Conservation (phyloP, 2,329 filamentous ascomycete species). For the Epicoccum sorghinum region DNA sequence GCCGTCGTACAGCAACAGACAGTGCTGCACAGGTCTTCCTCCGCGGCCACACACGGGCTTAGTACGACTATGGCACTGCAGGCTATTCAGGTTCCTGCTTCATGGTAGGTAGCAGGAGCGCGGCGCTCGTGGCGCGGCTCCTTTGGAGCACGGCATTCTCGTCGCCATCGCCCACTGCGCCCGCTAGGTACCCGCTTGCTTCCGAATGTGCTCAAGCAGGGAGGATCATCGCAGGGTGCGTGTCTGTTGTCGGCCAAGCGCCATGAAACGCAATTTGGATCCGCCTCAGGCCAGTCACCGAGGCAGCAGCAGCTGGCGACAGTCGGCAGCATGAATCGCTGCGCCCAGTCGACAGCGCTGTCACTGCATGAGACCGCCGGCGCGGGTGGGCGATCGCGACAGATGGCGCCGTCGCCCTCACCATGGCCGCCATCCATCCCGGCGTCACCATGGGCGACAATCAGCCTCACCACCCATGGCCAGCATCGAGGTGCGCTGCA, state of each 20-base stretch:
- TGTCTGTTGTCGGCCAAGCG: constrained; percentile 40
- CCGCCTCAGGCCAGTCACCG: constrained; percentile 19
- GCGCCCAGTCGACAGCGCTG: neutral
- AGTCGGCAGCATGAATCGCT: neutral
- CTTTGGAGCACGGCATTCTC: constrained; percentile 17
- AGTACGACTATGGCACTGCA: too few relatives aligned
- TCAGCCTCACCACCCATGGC: constrained; percentile 55
- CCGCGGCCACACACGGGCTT: too few relatives aligned
- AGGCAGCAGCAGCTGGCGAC: constrained; percentile 18
- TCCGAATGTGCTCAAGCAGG: constrained; percentile 30
- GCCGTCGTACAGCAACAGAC: neutral
- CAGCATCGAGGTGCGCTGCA: constrained; percentile 57
- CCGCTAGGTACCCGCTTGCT: constrained; percentile 36
- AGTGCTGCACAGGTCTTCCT: too few relatives aligned
- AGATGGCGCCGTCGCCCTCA: neutral
- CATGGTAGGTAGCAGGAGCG: neutral
- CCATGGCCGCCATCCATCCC: neutral
- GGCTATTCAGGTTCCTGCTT: too few relatives aligned
- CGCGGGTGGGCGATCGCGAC: neutral
- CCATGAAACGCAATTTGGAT: constrained; percentile 41
- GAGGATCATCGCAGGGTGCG: constrained; percentile 42
- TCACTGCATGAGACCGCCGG: constrained; percentile 1
- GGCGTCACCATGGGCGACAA: constrained; percentile 13
- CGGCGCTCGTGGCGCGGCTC: constrained; percentile 7
- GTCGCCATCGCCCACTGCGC: constrained; percentile 17